Conservation (phyloP, 2,329 filamentous ascomycete species). For the Microdochium nivale region DNA sequence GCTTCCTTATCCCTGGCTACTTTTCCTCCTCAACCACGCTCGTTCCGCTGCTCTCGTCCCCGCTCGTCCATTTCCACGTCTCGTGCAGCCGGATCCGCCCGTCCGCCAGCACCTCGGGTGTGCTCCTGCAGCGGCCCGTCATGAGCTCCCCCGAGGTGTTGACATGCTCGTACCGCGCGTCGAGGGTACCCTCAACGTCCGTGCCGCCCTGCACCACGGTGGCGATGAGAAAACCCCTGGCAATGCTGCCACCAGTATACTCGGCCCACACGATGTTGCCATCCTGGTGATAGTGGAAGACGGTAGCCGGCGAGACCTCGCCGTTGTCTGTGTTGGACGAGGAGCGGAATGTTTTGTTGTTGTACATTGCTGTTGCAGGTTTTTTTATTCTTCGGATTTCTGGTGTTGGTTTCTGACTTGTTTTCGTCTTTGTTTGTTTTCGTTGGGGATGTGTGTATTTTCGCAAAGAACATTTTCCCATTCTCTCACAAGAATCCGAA, state of each 20-base stretch:
- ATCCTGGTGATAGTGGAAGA: conserved; percentile 16
- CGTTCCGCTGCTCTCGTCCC: conserved; percentile 11
- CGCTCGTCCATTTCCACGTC: conserved; percentile 16
- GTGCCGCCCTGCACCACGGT: conserved; percentile 7
- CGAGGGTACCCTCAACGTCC: conserved; percentile 6
- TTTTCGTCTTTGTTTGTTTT: too few relatives aligned
- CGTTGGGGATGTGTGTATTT: not conserved
- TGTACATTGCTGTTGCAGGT: not conserved
- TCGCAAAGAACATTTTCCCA: too few relatives aligned
- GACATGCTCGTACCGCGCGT: conserved; percentile 19
- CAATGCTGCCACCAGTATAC: conserved; percentile 14
- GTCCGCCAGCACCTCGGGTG: conserved; percentile 11
- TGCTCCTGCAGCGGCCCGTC: conserved; percentile 13
- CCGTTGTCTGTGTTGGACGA: not conserved
- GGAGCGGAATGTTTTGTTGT: not conserved
- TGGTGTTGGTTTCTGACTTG: too few relatives aligned
- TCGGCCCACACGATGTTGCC: conserved; percentile 17
- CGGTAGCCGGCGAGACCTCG: not conserved
- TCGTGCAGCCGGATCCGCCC: conserved; percentile 15
- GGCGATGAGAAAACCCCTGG: conserved; percentile 12
- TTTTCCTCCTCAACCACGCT: conserved; percentile 13
- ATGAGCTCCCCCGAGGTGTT: conserved; percentile 14
- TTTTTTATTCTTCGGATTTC: too few relatives aligned
- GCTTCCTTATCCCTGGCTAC: too few relatives aligned
- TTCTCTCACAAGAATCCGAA: too few relatives aligned